Percentiles rank a stretch among this genome's conserved stretches.
These are phyloP conservation scores for Daphne laureola DNA, from an alignment of 441 rosid species.

Conservation along the genomic window DNA sequence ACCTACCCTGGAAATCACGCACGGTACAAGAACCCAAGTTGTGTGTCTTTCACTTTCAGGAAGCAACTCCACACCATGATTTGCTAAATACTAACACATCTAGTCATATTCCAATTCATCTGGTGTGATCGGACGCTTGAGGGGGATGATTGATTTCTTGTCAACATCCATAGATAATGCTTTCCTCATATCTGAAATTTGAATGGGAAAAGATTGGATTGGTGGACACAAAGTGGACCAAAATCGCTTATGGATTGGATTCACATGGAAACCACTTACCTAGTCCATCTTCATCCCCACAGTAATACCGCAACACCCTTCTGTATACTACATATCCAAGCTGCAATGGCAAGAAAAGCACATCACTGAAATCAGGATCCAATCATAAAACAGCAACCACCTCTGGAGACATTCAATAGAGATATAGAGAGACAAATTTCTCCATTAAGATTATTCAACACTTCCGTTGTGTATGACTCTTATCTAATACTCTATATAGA, in stretches of 20 bases:
- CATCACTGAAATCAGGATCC: too few species aligned
- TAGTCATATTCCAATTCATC: constrained; percentile 87
- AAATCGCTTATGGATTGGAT: too few species aligned
- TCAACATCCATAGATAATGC: constrained; percentile 86
- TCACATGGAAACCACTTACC: constrained; percentile 35
- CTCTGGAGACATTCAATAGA: too few species aligned
- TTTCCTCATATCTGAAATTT: constrained; percentile 82
- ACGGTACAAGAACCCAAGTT: too few species aligned
- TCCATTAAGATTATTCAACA: too few species aligned
- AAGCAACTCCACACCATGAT: too few species aligned
- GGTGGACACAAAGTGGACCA: neutral
- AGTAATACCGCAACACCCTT: constrained; percentile 87
- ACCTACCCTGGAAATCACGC: too few species aligned
- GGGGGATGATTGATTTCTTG: constrained; percentile 82
- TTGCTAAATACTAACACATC: neutral
- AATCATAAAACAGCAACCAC: too few species aligned
- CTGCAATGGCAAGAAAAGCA: constrained; percentile 21
- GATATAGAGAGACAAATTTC: too few species aligned
- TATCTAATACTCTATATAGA: too few species aligned
- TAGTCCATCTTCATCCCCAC: constrained; percentile 90
- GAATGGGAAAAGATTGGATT: constrained; percentile 9
- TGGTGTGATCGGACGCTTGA: constrained; percentile 81
- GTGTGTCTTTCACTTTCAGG: too few species aligned
- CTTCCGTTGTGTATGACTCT: too few species aligned
- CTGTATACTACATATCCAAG: constrained; percentile 85